Base-by-base conservation (phyloP, 371 early-diverging fungal genomes). In the Choanephora cucurbitarum region DNA sequence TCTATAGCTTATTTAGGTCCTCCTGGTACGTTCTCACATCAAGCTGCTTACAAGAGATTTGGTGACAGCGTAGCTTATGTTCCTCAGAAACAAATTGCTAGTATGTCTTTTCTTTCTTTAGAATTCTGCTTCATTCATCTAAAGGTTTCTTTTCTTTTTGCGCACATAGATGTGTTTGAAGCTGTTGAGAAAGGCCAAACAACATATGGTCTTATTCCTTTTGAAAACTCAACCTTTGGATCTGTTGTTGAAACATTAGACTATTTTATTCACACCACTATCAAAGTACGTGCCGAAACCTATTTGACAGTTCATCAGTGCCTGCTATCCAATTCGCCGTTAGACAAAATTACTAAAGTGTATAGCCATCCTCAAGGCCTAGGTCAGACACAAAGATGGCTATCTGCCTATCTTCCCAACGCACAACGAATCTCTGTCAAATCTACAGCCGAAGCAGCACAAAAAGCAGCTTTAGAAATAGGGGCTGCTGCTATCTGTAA, bases 341-440 rank as follows among this genome's bases (percentile, higher is more conserved):
- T 87, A 21, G 72, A 82, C 1, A 69, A 80, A 5, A 84, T 97
- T 53, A 85, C 81, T 55, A 88, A 86, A 51, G 86, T 97, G 2
- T 96, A 94, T 61, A 90, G 91, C 52, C 97, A 97, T 68, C 89
- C 91, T n/a, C 89, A 93, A 81, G 96, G 93, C 0, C 69, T 97
- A 37, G 94, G 92, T 4, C 98, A 97, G 65, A 90, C 91, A 51
- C 80, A 84, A 54, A 69, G 66, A 39, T 97, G 90, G 87, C 69
- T 94, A 42, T 80, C 85, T 22, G 62, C 62, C 42, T 66, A 90
- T 42, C 63, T 93, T 58, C 91, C 89, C 15, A 72, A 83, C 37
- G 92, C 88, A 15, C 88, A 89, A 47, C 76, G 83, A 15, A 75
- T 94, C 24, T 75, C 84, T 0, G 94, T 94, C 14, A 73, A 89